Conservation (phyloP, 2,329 filamentous ascomycete genomes). For the Fusarium brachygibbosum region DNA sequence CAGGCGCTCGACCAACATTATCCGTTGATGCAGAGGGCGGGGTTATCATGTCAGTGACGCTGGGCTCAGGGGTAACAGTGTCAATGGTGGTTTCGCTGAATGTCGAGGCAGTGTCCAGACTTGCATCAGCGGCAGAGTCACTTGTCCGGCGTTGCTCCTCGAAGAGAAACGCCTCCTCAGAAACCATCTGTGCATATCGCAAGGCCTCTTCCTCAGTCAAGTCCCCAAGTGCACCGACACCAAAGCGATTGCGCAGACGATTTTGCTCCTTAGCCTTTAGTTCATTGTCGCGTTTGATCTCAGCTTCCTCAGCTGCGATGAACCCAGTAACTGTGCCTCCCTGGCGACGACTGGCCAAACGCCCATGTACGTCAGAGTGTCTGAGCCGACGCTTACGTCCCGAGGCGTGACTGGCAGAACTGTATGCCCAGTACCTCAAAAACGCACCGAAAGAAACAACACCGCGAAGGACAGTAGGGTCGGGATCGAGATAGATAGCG, state of each 20-base stretch:
- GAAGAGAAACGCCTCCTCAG: conserved; percentile 69
- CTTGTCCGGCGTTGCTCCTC: conserved; percentile 70
- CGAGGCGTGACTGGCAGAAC: conserved; percentile 81
- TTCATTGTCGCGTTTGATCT: conserved; percentile 80
- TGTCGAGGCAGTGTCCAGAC: conserved; percentile 60
- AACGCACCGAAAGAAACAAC: conserved; percentile 89
- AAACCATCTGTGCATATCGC: conserved; percentile 75
- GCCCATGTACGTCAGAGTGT: conserved; percentile 72
- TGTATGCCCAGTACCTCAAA: conserved; percentile 94
- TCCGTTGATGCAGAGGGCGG: conserved; percentile 33
- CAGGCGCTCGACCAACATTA: conserved; percentile 5
- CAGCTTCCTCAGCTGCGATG: conserved; percentile 87
- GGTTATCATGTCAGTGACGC: conserved; percentile 59
- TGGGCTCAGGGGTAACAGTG: conserved; percentile 69
- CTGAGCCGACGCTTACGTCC: conserved; percentile 84
- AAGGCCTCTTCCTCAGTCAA: conserved; percentile 76
- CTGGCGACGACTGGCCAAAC: conserved; percentile 64
- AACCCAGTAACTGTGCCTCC: conserved; percentile 81
- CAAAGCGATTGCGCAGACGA: conserved; percentile 83
- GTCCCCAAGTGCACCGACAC: conserved; percentile 77
- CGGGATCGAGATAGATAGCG: conserved; percentile 87
- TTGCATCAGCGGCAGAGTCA: conserved; percentile 64
- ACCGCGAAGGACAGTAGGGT: conserved; percentile 86
- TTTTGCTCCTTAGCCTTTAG: conserved; percentile 75
- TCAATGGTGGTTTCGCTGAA: conserved; percentile 58